Evolutionary conservation across 768 basidiomycete genomes (phyloP).

Genomic region (Nidularia sp.): DNA sequence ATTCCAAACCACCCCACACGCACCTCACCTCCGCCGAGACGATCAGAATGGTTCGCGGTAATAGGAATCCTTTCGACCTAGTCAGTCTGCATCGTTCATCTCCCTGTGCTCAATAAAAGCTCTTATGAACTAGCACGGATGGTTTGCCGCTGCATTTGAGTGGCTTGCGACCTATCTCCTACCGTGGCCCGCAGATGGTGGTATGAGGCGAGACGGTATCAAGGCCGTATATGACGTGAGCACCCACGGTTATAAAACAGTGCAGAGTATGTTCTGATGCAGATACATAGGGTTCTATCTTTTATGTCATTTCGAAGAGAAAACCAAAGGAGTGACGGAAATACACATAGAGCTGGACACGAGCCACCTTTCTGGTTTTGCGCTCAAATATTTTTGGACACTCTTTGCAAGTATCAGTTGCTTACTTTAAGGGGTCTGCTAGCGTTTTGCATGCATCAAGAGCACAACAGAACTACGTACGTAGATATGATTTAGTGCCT

Average conservation of each 20-base stretch:
- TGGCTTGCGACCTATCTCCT: conserved; percentile 36
- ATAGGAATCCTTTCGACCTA: conserved; percentile 31
- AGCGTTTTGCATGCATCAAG: too few relatives aligned
- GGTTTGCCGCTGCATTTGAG: conserved; percentile 33
- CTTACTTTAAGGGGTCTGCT: too few relatives aligned
- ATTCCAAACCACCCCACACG: conserved; percentile 33
- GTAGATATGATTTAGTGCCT: too few relatives aligned
- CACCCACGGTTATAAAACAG: not conserved
- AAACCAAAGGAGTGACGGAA: conserved; percentile 7
- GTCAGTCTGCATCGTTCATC: conserved; percentile 15
- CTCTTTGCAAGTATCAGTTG: too few relatives aligned
- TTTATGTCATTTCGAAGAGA: conserved; percentile 24
- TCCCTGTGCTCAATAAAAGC: not conserved
- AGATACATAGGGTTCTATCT: conserved; percentile 3
- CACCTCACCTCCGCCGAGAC: conserved; percentile 32
- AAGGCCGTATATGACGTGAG: conserved; percentile 34
- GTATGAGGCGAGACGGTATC: conserved; percentile 34
- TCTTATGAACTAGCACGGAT: conserved; percentile 29
- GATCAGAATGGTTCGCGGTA: conserved; percentile 35
- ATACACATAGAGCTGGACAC: not conserved
- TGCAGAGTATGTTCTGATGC: not conserved
- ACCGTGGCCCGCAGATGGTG: conserved; percentile 29
- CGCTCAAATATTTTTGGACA: too few relatives aligned
- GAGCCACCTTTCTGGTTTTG: too few relatives aligned
- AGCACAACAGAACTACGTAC: too few relatives aligned